A percentile compares a stretch with the other conserved stretches of the same genome.
Evolutionary conservation across 2,329 filamentous ascomycete genomes (phyloP).

Genomic region (Fusarium abutilonis): DNA sequence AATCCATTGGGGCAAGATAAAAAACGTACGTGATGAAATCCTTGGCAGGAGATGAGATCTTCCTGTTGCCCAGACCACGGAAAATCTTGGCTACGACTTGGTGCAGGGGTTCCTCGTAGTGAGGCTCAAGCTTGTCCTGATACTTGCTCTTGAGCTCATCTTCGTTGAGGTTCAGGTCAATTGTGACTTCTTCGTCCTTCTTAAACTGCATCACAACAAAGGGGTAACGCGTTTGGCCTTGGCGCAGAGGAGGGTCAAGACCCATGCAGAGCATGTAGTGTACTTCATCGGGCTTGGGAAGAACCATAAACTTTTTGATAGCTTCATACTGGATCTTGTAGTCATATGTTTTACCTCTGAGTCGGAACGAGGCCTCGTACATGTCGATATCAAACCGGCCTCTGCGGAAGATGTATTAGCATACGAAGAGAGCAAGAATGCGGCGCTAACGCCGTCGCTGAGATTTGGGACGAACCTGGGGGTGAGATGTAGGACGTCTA

Average conservation of each 20-base stretch:
- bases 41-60: slow-evolving; percentile 91
- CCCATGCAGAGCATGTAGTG: slow-evolving; percentile 96
- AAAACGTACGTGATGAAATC: slow-evolving; percentile 80
- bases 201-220: slow-evolving; percentile 99
- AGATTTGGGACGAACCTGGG: slow-evolving; percentile 69
- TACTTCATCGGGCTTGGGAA: slow-evolving; percentile 97
- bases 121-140: slow-evolving; percentile 85
- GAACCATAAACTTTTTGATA: slow-evolving; percentile 98
- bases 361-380: slow-evolving; percentile 96
- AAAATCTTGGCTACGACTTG: slow-evolving; percentile 96
- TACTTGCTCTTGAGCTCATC: slow-evolving; percentile 85
- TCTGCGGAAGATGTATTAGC: slow-evolving; percentile 60
- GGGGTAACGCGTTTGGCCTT: slow-evolving; percentile 96
- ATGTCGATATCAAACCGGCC: slow-evolving; percentile 99
- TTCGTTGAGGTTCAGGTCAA: slow-evolving; percentile 96
- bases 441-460: neutral
- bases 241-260: slow-evolving; percentile 91
- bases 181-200: slow-evolving; percentile 94
- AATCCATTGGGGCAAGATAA: slow-evolving; percentile 8
- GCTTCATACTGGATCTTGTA: slow-evolving; percentile 99
- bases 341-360: slow-evolving; percentile 99
- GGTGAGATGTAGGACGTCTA: slow-evolving; percentile 96
- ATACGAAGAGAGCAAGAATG: neutral
- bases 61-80: slow-evolving; percentile 92
- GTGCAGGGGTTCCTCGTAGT: slow-evolving; percentile 94